Evolutionary conservation across 2,329 filamentous ascomycete genomes (phyloP), one percentile per base, ranked within the genome.

Genomic region (Fusarium mundagurra): DNA sequence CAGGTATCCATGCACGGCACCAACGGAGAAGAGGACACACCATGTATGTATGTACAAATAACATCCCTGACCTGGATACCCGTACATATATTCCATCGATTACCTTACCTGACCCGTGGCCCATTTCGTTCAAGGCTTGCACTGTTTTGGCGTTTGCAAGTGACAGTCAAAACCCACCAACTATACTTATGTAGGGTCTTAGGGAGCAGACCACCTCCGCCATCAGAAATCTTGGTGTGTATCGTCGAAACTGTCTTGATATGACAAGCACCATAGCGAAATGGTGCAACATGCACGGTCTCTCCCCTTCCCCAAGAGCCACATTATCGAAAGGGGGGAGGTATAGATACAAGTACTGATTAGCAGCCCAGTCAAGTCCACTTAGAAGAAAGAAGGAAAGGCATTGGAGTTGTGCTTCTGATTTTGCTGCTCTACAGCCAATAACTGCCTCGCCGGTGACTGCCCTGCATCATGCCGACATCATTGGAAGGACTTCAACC

Each of bases 281-380:
- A 71, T 60, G 61, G 67, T 53, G 50, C 61, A 60, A 60, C 47
- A 71, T 53, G 66, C 64, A 75, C 39, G 39, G 53, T 63, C 59
- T 55, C 55, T 29, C 60, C 50, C 48, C 60, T 69, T 75, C 50
- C 57, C 68, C 71, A 68, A 71, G 65, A 71, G 58, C 72, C 66
- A 63, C 62, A 54, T 66, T 54, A 48, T 59, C 45, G 53, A 51
- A 48, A 44, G 18, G 33, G 34, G 24, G n/a, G n/a, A 36, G 17
- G 38, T 39, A 33, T 47, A 45, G 62, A 63, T 69, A 71, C 62
- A 65, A 67, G 71, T 51, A 65, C 61, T 64, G 60, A 69, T 63
- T 64, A 61, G 20, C 18, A 60, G 29, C 67, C 58, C 45, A 69
- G 62, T 41, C 48, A 24, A 54, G 27, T 41, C 47, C 53, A 53